A percentile compares a stretch with the other conserved stretches of the same genome.
phyloP scores from a whole-genome alignment of 768 basidiomycete genomes.

The Mycena leptocephala region DNA sequence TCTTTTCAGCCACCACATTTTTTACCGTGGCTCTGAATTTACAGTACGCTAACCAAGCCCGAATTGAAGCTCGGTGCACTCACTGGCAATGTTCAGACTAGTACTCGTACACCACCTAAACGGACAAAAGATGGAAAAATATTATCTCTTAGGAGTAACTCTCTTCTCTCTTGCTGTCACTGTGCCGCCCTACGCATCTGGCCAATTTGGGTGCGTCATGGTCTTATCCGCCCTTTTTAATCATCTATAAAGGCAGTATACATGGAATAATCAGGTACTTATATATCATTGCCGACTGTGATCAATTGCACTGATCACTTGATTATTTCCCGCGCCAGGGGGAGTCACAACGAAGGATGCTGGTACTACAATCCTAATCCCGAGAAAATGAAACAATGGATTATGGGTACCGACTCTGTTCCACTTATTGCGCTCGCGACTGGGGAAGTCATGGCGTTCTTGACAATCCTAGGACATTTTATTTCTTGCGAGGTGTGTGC shows the following conservation, averaged over 20 bases:
- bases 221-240: neutral
- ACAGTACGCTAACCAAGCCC: neutral
- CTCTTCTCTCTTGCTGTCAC: neutral
- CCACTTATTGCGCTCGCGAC: neutral
- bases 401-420: neutral
- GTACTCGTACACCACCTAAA: neutral
- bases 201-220: neutral
- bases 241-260: neutral
- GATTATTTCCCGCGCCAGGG: neutral
- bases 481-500: neutral
- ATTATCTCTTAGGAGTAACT: neutral
- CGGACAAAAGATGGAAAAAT: neutral
- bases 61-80: neutral
- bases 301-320: neutral
- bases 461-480: neutral
- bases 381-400: neutral
- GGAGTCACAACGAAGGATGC: neutral
- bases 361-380: neutral
- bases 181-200: neutral
- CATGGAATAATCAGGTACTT: neutral
- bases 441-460: neutral
- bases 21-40: neutral
- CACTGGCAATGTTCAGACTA: neutral
- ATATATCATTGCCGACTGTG: neutral
- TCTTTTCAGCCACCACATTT: neutral